Conservation (phyloP, 352 stramenopile species). For the Phytopythium ostracodes region DNA sequence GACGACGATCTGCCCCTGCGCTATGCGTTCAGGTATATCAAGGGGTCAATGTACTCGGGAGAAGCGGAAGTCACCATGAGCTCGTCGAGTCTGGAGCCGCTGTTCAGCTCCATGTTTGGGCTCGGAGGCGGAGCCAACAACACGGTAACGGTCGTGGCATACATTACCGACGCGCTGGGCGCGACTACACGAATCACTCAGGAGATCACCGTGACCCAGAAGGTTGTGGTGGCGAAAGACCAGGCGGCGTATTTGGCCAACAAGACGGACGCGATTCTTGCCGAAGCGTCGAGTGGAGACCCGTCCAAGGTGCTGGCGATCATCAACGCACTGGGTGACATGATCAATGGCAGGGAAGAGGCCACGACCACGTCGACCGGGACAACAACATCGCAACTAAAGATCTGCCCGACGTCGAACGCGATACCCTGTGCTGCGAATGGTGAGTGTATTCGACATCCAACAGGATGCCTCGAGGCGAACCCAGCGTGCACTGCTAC, state of each 20-base stretch:
- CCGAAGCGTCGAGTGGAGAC: slow-evolving; percentile 44
- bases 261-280: slow-evolving; percentile 48
- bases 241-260: slow-evolving; percentile 49
- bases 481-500: slow-evolving; percentile 49
- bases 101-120: slow-evolving; percentile 48
- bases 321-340: slow-evolving; percentile 59
- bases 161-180: slow-evolving; percentile 52
- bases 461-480: slow-evolving; percentile 30
- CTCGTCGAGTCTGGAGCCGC: slow-evolving; percentile 42
- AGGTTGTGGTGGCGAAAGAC: slow-evolving; percentile 32
- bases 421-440: slow-evolving; percentile 38
- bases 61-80: slow-evolving; percentile 48
- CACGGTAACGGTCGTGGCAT: slow-evolving; percentile 59
- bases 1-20: slow-evolving; percentile 59
- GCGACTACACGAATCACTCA: slow-evolving; percentile 40
- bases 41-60: slow-evolving; percentile 38
- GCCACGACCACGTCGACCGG: slow-evolving; percentile 19
- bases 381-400: slow-evolving; percentile 17
- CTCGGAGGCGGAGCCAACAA: slow-evolving; percentile 52
- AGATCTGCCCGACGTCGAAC: slow-evolving; percentile 46
- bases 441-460: slow-evolving; percentile 44
- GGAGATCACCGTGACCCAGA: slow-evolving; percentile 47
- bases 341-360: slow-evolving; percentile 52
- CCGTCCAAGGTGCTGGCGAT: slow-evolving; percentile 55
- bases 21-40: slow-evolving; percentile 79